Base-by-base conservation (phyloP, 495 filamentous ascomycete species). In the Terfezia claveryi region DNA sequence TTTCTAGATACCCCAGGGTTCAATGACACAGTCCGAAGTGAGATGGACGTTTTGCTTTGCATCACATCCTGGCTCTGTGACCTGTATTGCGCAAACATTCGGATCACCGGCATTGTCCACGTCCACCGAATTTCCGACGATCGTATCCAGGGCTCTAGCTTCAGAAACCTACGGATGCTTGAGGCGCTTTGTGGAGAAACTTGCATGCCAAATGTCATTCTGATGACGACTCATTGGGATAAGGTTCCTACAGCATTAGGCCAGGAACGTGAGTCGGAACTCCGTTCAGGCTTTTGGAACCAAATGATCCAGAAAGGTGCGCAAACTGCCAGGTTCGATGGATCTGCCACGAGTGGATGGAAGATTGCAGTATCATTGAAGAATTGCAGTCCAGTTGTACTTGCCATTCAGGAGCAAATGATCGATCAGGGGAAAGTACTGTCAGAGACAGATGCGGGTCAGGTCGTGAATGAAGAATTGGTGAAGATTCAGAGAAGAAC, bases 1-100 rank as follows among this genome's bases (percentile, higher is more conserved):
- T 32, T 32, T 7, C 27, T 72, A 17, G 68, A 68, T 32, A 68
- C 69, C 11, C 64, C 64, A 2, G 62, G 68, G 9, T 69, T 71
- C 50, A 56, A 67, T 38, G 64, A 68, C 49, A 68, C 65, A 4
- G 36, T 58, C 0, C 36, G 54, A 9, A 53, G 23, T 0, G 68
- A 68, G n/a, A 58, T 64, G 0, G 66, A 67, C 1, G 54, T 69
- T 20, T 54, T 69, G 4, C 44, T 37, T 2, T 58, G 66, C 10
- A 60, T 69, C 32, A 58, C 55, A 4, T 4, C 1, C 23, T 66
- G 49, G 41, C 51, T 66, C 4, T 20, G 16, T 1, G 11, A 49
- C 6, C 10, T 44, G 8, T 65, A 63, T 52, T 55, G 59, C 44
- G 55, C 44, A 6, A 36, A 59, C 3, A 50, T 60, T 12, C 27